A percentile compares a stretch with the other conserved stretches of the same genome.
Conservation (phyloP, 768 basidiomycete genomes). For the Xerocomus spinulosus region DNA sequence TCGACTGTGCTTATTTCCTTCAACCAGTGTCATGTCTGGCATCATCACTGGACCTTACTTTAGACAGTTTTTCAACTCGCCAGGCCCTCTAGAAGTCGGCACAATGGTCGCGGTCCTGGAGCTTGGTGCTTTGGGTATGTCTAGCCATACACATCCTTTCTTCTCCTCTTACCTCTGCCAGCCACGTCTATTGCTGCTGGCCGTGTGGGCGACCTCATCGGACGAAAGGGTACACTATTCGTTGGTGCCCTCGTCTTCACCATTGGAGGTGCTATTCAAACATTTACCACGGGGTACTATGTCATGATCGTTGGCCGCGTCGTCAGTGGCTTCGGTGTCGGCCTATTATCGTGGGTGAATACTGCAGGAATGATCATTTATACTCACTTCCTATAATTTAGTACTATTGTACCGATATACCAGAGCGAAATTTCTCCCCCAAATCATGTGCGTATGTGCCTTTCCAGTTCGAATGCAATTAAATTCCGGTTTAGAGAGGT, state of each 20-base stretch:
- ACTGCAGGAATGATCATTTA: neutral
- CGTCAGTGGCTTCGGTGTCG: slow-evolving; percentile 85
- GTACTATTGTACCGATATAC: slow-evolving; percentile 93
- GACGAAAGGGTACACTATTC: slow-evolving; percentile 80
- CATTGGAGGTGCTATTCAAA: slow-evolving; percentile 81
- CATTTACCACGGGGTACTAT: slow-evolving; percentile 72
- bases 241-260: slow-evolving; percentile 81
- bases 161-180: slow-evolving; percentile 25
- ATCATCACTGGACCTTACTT: slow-evolving; percentile 88
- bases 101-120: slow-evolving; percentile 96
- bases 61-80: slow-evolving; percentile 75
- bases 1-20: slow-evolving; percentile 3
- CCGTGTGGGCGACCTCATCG: slow-evolving; percentile 80
- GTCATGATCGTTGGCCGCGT: slow-evolving; percentile 82
- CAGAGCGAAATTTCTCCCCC: slow-evolving; percentile 96
- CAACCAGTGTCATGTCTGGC: slow-evolving; percentile 76
- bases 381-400: slow-evolving; percentile 27
- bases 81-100: slow-evolving; percentile 70
- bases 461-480: neutral
- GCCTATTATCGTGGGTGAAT: slow-evolving; percentile 70
- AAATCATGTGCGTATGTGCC: slow-evolving; percentile 55
- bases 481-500: slow-evolving; percentile 55
- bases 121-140: slow-evolving; percentile 82
- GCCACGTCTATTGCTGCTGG: slow-evolving; percentile 90
- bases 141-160: neutral